A percentile compares a stretch with the other conserved stretches of the same genome.
Conservation (phyloP, 108 stramenopile genomes). For the Cyclotella kingstonii region DNA sequence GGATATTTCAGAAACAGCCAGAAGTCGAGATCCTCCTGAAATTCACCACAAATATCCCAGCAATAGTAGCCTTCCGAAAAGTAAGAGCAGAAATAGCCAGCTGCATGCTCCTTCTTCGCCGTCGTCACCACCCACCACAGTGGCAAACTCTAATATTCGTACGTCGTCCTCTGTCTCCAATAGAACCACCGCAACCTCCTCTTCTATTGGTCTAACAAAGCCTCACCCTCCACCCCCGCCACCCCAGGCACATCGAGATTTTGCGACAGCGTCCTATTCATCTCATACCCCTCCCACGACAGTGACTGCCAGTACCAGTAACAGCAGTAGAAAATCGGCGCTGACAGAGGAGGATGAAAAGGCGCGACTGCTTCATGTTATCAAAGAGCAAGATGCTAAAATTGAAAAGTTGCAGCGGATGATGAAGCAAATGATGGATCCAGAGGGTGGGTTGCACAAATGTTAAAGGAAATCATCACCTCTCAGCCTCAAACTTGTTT, state of each 20-base stretch:
- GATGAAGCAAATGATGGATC: constrained; percentile 44
- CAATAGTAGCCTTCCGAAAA: not conserved
- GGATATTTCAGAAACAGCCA: constrained; percentile 10
- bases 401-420: constrained; percentile 38
- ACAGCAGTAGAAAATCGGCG: not conserved
- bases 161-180: not conserved
- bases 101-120: not conserved
- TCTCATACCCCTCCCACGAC: constrained; percentile 1
- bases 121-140: too few species aligned
- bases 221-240: constrained; percentile 14
- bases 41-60: not conserved
- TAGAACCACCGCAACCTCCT: not conserved
- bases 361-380: constrained; percentile 44
- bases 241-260: constrained; percentile 9
- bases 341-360: constrained; percentile 25
- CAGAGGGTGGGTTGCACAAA: constrained; percentile 37
- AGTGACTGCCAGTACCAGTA: not conserved
- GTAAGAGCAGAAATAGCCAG: not conserved
- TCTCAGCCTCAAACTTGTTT: too few species aligned
- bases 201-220: not conserved
- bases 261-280: not conserved
- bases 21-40: constrained; percentile 2
- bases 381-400: constrained; percentile 46
- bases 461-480: too few species aligned
- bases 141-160: too few species aligned